Evolutionary conservation across 1,284 basidiomycete species (phyloP).

Genomic region (Melampsora occidentalis): DNA sequence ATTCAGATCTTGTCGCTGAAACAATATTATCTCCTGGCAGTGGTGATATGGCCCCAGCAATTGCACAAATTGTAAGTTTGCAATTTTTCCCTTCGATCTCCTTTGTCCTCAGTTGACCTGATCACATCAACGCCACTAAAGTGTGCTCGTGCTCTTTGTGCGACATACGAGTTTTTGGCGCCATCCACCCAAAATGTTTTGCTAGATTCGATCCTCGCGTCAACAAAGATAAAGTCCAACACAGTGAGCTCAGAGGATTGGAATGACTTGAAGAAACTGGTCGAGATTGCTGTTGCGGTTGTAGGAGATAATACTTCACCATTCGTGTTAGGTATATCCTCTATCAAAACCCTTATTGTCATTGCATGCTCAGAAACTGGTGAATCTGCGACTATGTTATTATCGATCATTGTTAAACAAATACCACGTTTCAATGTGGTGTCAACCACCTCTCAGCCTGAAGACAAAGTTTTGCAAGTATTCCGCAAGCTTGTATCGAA

Average conservation of each 20-base stretch:
- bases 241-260: not conserved
- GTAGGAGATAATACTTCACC: not conserved
- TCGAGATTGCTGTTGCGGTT: not conserved
- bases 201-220: not conserved
- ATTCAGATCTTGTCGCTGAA: not conserved
- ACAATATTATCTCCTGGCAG: not conserved
- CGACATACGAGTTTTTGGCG: not conserved
- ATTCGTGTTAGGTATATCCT: not conserved
- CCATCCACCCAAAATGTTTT: not conserved
- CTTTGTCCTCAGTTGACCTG: not conserved
- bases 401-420: not conserved
- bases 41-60: not conserved
- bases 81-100: not conserved
- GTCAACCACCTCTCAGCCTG: not conserved
- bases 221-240: not conserved
- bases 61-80: not conserved
- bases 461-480: not conserved
- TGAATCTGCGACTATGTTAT: not conserved
- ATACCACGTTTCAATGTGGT: not conserved
- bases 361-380: slow-evolving; percentile 1
- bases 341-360: not conserved
- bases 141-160: not conserved
- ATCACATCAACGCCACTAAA: not conserved
- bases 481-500: not conserved
- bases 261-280: not conserved